phyloP scores from a whole-genome alignment of 2,329 filamentous ascomycete genomes.

The Coniochaeta sp. region DNA sequence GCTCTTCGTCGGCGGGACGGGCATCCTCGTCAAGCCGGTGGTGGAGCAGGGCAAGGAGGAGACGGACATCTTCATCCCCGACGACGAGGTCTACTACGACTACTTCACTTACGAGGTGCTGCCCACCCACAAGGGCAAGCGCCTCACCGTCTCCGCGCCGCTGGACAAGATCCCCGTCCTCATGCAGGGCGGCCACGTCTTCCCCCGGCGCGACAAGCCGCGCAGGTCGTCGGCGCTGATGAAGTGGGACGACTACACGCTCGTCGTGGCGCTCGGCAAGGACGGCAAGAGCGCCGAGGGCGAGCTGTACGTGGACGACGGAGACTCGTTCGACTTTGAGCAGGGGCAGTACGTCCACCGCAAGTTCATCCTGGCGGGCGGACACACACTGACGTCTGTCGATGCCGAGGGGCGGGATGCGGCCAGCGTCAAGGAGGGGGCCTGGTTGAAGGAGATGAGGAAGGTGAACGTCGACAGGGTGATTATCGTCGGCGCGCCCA shows the following conservation, averaged over 20 bases:
- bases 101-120: constrained; percentile 84
- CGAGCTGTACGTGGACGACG: constrained; percentile 85
- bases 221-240: constrained; percentile 81
- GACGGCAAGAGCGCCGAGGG: constrained; percentile 62
- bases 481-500: constrained; percentile 72
- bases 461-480: constrained; percentile 77
- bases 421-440: constrained; percentile 56
- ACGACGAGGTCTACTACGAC: constrained; percentile 86
- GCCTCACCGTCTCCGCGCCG: constrained; percentile 64
- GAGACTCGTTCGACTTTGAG: constrained; percentile 84
- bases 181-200: constrained; percentile 88
- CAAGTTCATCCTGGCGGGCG: constrained; percentile 58
- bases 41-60: constrained; percentile 67
- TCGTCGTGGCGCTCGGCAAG: constrained; percentile 67
- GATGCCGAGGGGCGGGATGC: constrained; percentile 51
- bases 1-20: constrained; percentile 82
- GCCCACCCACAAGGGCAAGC: constrained; percentile 60
- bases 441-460: constrained; percentile 73
- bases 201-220: constrained; percentile 82
- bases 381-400: constrained; percentile 57
- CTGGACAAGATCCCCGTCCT: constrained; percentile 82
- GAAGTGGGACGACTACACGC: constrained; percentile 91
- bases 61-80: constrained; percentile 78
- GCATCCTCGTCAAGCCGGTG: constrained; percentile 87
- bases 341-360: constrained; percentile 84